These are phyloP conservation scores for Fusarium euwallaceae DNA, from an alignment of 2,329 filamentous ascomycete species.

Conservation along the genomic window DNA sequence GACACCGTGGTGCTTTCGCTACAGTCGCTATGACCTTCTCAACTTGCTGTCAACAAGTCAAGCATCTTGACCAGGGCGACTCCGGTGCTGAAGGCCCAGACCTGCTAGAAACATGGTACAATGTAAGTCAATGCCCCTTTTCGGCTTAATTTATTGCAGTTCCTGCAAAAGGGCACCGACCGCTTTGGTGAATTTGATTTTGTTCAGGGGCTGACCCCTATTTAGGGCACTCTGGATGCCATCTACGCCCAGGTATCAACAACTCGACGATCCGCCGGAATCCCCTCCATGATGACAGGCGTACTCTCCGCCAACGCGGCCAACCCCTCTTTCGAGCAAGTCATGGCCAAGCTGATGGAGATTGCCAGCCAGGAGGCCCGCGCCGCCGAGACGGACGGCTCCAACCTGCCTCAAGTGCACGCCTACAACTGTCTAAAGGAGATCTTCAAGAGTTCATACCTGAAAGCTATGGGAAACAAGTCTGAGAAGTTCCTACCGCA, in stretches of 20 bases:
- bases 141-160: not conserved
- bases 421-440: slow-evolving; percentile 95
- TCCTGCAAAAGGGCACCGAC: not conserved
- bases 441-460: slow-evolving; percentile 85
- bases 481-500: slow-evolving; percentile 81
- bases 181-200: not conserved
- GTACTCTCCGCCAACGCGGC: slow-evolving; percentile 77
- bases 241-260: slow-evolving; percentile 84
- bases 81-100: slow-evolving; percentile 49
- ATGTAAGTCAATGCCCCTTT: slow-evolving; percentile 57
- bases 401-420: slow-evolving; percentile 89
- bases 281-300: slow-evolving; percentile 87
- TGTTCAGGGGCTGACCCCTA: slow-evolving; percentile 19
- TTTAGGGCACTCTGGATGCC: slow-evolving; percentile 72
- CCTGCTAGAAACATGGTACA: slow-evolving; percentile 78
- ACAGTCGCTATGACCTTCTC: slow-evolving; percentile 92
- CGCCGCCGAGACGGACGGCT: slow-evolving; percentile 70
- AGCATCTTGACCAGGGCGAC: slow-evolving; percentile 57
- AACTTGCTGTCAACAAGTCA: slow-evolving; percentile 78
- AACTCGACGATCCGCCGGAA: slow-evolving; percentile 90
- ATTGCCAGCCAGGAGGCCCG: slow-evolving; percentile 69
- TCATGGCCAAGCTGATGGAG: slow-evolving; percentile 72
- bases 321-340: slow-evolving; percentile 72
- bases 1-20: slow-evolving; percentile 93
- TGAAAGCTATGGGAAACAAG: slow-evolving; percentile 78